These are phyloP conservation scores for Diplotaxis tenuifolia DNA, from an alignment of 345 rosid genomes.

Conservation along the genomic window DNA sequence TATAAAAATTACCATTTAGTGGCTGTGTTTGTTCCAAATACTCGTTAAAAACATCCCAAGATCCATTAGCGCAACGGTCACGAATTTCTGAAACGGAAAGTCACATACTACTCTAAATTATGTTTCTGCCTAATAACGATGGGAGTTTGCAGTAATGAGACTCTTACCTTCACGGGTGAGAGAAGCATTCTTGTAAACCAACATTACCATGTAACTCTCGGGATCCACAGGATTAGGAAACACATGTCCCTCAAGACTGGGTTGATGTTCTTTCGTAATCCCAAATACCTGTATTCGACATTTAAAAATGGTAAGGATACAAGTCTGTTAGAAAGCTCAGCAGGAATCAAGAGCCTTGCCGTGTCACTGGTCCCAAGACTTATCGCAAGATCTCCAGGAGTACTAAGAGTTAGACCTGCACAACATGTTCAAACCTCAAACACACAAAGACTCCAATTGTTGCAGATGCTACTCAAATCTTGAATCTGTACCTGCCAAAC, in stretches of 20 bases:
- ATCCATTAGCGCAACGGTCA: constrained; percentile 56
- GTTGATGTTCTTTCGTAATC: constrained; percentile 67
- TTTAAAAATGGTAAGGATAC: constrained; percentile 3
- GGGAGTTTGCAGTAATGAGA: neutral
- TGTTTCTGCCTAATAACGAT: neutral
- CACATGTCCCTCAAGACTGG: constrained; percentile 85
- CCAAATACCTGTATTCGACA: constrained; percentile 67
- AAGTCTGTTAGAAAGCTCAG: neutral
- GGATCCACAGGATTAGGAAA: constrained; percentile 87
- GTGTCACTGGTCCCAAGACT: constrained; percentile 96
- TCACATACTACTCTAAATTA: neutral
- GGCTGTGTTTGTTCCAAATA: constrained; percentile 70
- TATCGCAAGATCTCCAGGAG: constrained; percentile 84
- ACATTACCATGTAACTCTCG: constrained; percentile 93
- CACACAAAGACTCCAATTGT: neutral
- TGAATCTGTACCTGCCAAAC: constrained; percentile 76
- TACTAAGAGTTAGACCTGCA: constrained; percentile 80
- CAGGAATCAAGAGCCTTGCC: constrained; percentile 45
- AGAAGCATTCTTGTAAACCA: constrained; percentile 87
- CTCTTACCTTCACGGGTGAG: constrained; percentile 79
- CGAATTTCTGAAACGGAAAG: constrained; percentile 55
- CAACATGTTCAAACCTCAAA: neutral
- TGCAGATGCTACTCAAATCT: neutral
- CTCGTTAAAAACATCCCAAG: constrained; percentile 82
- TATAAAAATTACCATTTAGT: constrained; percentile 54